Evolutionary conservation across 2,329 filamentous ascomycete species (phyloP).

Genomic region (Pseudogymnoascus verrucosus): DNA sequence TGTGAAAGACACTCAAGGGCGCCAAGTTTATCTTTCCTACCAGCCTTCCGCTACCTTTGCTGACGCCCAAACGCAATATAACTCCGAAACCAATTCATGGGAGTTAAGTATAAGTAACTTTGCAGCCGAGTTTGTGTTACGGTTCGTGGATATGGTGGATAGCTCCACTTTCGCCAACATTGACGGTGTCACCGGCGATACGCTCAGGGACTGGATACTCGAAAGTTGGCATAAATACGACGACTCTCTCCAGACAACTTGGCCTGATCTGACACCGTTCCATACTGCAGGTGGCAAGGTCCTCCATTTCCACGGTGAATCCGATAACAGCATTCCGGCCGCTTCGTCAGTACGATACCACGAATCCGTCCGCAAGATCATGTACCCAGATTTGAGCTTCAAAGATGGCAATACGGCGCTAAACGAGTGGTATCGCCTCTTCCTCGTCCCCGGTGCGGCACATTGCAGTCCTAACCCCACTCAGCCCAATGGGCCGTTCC

Average conservation of each 20-base stretch:
- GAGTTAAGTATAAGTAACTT: slow-evolving; percentile 27
- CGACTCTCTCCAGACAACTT: slow-evolving; percentile 41
- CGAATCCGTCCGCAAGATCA: slow-evolving; percentile 41
- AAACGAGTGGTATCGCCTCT: slow-evolving; percentile 43
- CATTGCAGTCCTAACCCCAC: slow-evolving; percentile 39
- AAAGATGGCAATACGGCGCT: slow-evolving; percentile 35
- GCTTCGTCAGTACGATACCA: slow-evolving; percentile 41
- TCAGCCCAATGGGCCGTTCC: slow-evolving; percentile 35
- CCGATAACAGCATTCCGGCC: slow-evolving; percentile 39
- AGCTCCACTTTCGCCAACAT: slow-evolving; percentile 31
- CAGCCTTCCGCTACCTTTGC: slow-evolving; percentile 26
- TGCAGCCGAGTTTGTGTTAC: slow-evolving; percentile 32
- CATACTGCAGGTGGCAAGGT: slow-evolving; percentile 40
- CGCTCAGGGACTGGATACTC: slow-evolving; percentile 43
- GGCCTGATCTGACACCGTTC: slow-evolving; percentile 40
- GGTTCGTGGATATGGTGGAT: slow-evolving; percentile 24
- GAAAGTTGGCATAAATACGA: slow-evolving; percentile 39
- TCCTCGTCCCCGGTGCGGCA: slow-evolving; percentile 42
- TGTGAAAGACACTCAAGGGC: slow-evolving; percentile 32
- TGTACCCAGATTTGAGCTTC: slow-evolving; percentile 36
- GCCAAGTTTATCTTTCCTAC: slow-evolving; percentile 35
- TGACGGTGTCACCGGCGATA: slow-evolving; percentile 43
- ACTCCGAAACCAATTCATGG: slow-evolving; percentile 27
- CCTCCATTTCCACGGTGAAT: slow-evolving; percentile 45
- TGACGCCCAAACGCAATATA: slow-evolving; percentile 31